Percentiles rank a stretch among this genome's conserved stretches.
phyloP scores from a whole-genome alignment of 106 monocot species.

The Dendrobium huoshanense region DNA sequence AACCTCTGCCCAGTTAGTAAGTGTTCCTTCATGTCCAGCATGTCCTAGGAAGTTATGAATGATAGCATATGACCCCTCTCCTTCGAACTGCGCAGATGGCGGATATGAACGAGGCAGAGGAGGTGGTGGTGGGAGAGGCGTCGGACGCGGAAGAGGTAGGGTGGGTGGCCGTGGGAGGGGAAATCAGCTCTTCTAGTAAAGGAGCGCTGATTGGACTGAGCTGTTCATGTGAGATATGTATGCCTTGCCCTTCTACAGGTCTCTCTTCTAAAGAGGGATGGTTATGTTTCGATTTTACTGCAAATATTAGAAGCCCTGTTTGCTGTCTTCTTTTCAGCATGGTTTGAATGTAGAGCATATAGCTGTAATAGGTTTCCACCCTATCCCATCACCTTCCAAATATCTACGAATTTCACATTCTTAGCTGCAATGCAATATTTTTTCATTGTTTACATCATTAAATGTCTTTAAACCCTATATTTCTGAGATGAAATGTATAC shows the following conservation, averaged over 20 bases:
- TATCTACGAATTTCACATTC: not conserved
- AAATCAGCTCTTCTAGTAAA: constrained; percentile 10
- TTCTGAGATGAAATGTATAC: not conserved
- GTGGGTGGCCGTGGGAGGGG: constrained; percentile 52
- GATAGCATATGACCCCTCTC: too few species aligned
- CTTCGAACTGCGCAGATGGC: constrained; percentile 17
- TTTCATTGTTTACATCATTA: not conserved
- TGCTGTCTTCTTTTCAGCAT: too few species aligned
- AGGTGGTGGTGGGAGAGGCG: constrained; percentile 46
- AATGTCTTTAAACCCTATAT: not conserved
- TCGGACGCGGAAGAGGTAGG: constrained; percentile 58
- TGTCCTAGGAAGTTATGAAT: too few species aligned
- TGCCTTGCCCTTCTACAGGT: too few species aligned
- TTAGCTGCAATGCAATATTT: not conserved
- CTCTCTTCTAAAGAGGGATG: too few species aligned
- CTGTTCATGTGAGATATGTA: too few species aligned
- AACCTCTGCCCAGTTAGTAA: too few species aligned
- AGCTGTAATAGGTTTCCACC: not conserved
- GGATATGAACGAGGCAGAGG: constrained; percentile 37
- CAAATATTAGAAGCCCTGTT: too few species aligned
- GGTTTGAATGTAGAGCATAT: too few species aligned
- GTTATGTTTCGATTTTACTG: too few species aligned
- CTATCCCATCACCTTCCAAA: not conserved
- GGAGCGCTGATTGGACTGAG: not conserved
- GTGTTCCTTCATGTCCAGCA: too few species aligned